Base-by-base conservation (phyloP, 2,329 filamentous ascomycete genomes). In the Phialophora expanda region DNA sequence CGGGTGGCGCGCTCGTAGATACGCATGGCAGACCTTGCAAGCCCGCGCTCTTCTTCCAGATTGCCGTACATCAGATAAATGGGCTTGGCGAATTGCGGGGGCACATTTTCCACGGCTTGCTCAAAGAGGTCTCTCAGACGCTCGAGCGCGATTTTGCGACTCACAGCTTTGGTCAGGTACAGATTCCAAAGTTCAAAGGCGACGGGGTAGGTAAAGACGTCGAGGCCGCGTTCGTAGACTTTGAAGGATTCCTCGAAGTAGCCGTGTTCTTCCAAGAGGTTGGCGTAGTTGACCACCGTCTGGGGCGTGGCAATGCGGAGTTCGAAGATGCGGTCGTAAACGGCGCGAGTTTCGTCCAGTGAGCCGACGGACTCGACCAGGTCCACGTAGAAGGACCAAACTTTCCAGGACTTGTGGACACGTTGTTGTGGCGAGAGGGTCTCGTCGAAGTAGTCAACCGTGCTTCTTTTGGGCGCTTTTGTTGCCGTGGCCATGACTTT, bases 351-450 rank as follows among this genome's bases (percentile, higher is more conserved):
- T 78, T 98, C 94, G 24, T 97, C 93, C 17, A 99, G 80, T 0
- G 90, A 92, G 67, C 91, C 90, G 34, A 97, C 93, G 77, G 93
- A 97, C 78, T 99, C 95, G 2, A 99, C 93, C 1, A 99, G 86
- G 76, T 99, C 95, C 48, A 99, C 93, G 74, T 99, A 99, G 82
- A 99, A 99, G 79, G 93, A 97, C 95, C 95, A 99, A 11, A 99
- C 81, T 78, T 98, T 99, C 95, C 95, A 99, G 76, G 92, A 97
- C 83, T 99, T 99, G 81, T 99, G 95, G 2, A 99, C 91, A 69
- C 96, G 87, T 80, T 98, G 95, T 76, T 99, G 95, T 3, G 95
- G 94, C 1, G 92, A 93, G 6, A 99, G 82, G 0, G 87, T 92
- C 76, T 99, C 96, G 76, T 99, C 95, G 75, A 98, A 99, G 76